These are phyloP conservation scores for Aspergillus sp. DNA, from an alignment of 2,329 filamentous ascomycete genomes.

Conservation along the genomic window DNA sequence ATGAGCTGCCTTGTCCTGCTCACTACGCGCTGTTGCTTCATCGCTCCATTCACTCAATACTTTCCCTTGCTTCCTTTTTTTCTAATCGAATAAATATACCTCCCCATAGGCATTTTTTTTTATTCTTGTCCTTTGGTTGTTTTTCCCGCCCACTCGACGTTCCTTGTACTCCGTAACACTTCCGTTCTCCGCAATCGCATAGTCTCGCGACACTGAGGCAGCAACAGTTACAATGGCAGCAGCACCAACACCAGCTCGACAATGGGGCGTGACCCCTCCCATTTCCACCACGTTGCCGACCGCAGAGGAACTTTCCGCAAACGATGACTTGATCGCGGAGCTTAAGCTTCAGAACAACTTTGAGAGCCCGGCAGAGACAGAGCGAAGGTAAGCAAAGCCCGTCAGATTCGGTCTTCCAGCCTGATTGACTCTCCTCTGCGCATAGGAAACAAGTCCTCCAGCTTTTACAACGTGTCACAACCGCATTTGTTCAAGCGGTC, in stretches of 20 bases:
- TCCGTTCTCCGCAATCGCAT: constrained; percentile 22
- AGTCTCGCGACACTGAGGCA: constrained; percentile 13
- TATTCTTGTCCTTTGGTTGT: constrained; percentile 1
- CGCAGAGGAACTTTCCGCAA: constrained; percentile 74
- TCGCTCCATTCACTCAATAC: constrained; percentile 14
- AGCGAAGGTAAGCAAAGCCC: constrained; percentile 66
- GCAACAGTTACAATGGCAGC: constrained; percentile 39
- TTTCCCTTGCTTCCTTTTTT: constrained; percentile 19
- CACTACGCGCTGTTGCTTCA: constrained; percentile 13
- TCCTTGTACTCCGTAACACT: constrained; percentile 2
- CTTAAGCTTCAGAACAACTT: constrained; percentile 90
- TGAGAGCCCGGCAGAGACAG: constrained; percentile 79
- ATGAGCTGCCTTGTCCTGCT: neutral
- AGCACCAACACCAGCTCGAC: constrained; percentile 41
- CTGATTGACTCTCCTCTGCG: constrained; percentile 10
- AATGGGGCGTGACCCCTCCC: constrained; percentile 80
- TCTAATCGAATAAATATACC: neutral
- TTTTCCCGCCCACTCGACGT: constrained; percentile 13
- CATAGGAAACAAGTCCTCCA: constrained; percentile 71
- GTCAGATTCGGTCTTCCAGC: constrained; percentile 2
- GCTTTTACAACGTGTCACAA: constrained; percentile 76
- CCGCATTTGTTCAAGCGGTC: constrained; percentile 85
- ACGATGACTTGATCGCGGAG: constrained; percentile 79
- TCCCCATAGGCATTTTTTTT: neutral
- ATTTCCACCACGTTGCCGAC: constrained; percentile 80